Base-by-base conservation (phyloP, 1,284 basidiomycete genomes). In the Cryptococcus depauperatus region DNA sequence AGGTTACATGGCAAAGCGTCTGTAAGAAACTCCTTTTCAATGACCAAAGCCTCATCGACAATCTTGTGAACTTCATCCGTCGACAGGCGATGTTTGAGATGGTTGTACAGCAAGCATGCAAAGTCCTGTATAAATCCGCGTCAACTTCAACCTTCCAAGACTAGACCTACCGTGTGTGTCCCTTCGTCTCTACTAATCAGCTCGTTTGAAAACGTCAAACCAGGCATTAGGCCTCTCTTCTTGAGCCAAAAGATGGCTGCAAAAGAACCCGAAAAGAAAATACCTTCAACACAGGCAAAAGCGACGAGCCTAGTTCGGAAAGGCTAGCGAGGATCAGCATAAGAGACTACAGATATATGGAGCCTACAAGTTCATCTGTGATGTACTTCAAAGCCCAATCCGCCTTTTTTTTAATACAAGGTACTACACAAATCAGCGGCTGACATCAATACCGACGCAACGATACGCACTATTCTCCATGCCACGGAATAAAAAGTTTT, bases 161-260 rank as follows among this genome's bases (percentile, higher is more conserved):
- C 18, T 5, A 8, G 21, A 73, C 66, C 73, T 68, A 62, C 60
- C 70, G 92, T 96, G 70, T 96, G 93, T 77, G 95, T 84, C 19
- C 92, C 92, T 72, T 97, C 92, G 62, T 97, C 92, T 37, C 91
- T 83, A 46, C 84, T 88, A 70, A 96, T 97, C 61, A 96, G 80
- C 71, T 92, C 87, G 61, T 95, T 95, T 18, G 92, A 95, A 72
- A 91, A 93, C 0, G 90, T 92, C 41, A 96, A 77, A 21, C 92
- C 92, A 28, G 90, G 91, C 92, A 96, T 96, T 11, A 96, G 75
- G n/a, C 92, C 92, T 35, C 92, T 83, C 74, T 96, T 97, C 80
- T 96, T 96, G 60, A 97, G 70, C 92, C 92, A 97, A 70, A 96
- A 97, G 63, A 97, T 91, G n/a, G 89, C 84, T 0, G 92, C 85